Evolutionary conservation across 345 rosid genomes (phyloP).

Genomic region (Acer campestre): DNA sequence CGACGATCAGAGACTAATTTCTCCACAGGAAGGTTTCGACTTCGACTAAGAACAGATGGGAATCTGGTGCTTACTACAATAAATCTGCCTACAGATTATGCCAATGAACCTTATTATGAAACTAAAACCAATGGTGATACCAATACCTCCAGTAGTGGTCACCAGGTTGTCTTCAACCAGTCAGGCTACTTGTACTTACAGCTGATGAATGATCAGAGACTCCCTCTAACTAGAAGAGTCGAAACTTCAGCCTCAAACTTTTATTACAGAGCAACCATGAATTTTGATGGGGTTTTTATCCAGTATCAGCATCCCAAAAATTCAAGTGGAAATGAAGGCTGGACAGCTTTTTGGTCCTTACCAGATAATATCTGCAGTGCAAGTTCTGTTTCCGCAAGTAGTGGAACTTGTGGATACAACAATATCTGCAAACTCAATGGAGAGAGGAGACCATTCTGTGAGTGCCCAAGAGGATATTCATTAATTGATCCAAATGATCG

Average conservation of each 20-base stretch:
- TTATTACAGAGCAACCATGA: constrained; percentile 8
- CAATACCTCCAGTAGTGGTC: background rate
- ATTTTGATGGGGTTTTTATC: constrained; percentile 23
- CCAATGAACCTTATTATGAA: constrained; percentile 14
- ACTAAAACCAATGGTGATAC: background rate
- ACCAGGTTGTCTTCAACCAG: constrained; percentile 10
- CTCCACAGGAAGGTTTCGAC: constrained; percentile 12
- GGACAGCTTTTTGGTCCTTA: constrained; percentile 13
- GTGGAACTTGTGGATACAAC: constrained; percentile 25
- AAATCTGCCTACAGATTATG: background rate
- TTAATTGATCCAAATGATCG: constrained; percentile 9
- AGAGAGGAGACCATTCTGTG: constrained; percentile 19
- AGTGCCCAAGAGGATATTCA: constrained; percentile 17
- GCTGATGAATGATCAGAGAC: background rate
- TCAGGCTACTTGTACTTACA: constrained; percentile 11
- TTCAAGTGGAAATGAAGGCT: constrained; percentile 10
- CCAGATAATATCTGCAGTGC: constrained; percentile 21
- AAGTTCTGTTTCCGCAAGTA: background rate
- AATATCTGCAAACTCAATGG: background rate
- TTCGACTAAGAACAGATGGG: background rate
- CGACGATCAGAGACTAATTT: constrained; percentile 11
- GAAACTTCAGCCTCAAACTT: background rate
- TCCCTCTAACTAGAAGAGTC: background rate
- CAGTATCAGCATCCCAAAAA: constrained; percentile 7
- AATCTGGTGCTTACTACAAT: constrained; percentile 20